Conservation (phyloP, 129 eudicot genomes). For the Pulicaria dysenterica region DNA sequence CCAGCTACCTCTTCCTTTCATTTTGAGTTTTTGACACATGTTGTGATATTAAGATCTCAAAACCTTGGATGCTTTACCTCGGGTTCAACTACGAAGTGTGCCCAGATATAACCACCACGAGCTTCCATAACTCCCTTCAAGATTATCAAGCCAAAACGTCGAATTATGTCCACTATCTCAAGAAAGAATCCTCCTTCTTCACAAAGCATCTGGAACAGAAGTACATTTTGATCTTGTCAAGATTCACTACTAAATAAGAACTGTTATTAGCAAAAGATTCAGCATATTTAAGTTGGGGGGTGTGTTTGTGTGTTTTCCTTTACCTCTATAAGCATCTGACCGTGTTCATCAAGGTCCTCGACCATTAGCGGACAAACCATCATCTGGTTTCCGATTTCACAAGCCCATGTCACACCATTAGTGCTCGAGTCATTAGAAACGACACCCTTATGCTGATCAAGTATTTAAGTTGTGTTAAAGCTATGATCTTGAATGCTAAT, state of each 20-base stretch:
- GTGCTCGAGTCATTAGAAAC: constrained; percentile 33
- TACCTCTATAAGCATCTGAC: constrained; percentile 94
- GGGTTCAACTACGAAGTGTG: constrained; percentile 69
- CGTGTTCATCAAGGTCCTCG: constrained; percentile 70
- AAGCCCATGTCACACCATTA: constrained; percentile 83
- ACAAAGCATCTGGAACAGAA: constrained; percentile 61
- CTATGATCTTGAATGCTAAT: background rate
- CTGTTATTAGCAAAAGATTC: background rate
- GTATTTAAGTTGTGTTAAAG: constrained; percentile 1
- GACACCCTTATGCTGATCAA: constrained; percentile 23
- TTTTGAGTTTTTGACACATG: background rate
- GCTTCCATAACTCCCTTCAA: constrained; percentile 86
- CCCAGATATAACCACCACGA: constrained; percentile 67
- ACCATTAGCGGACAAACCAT: constrained; percentile 72
- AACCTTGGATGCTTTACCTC: constrained; percentile 44
- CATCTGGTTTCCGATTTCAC: constrained; percentile 61
- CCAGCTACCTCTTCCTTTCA: background rate
- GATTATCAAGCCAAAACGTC: constrained; percentile 74
- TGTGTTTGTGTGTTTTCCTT: background rate
- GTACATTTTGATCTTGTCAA: background rate
- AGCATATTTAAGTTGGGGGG: too few relatives aligned
- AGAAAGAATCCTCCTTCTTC: constrained; percentile 85
- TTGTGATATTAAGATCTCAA: background rate
- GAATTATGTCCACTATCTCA: constrained; percentile 75
- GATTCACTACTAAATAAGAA: background rate